Conservation (phyloP, 2,329 filamentous ascomycete species). For the Blastomyces silverae region DNA sequence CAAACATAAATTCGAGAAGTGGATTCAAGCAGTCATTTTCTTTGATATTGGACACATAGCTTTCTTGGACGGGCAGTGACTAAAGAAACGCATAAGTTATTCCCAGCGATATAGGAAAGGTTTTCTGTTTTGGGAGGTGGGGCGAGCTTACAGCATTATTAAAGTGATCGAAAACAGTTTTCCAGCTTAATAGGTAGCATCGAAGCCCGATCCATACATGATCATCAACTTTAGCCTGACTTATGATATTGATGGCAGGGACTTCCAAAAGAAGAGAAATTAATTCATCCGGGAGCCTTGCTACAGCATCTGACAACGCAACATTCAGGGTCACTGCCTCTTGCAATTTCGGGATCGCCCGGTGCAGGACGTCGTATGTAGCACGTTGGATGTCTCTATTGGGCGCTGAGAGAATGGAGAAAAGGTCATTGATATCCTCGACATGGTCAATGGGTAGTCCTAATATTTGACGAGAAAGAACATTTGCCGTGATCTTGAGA, state of each 20-base stretch:
- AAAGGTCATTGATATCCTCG: slow-evolving; percentile 61
- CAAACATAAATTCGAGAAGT: slow-evolving; percentile 72
- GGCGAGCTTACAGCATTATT: slow-evolving; percentile 50
- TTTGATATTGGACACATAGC: slow-evolving; percentile 75
- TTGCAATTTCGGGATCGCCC: slow-evolving; percentile 68
- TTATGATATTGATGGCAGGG: slow-evolving; percentile 62
- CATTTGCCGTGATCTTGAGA: slow-evolving; percentile 64
- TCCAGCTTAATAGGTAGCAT: slow-evolving; percentile 82
- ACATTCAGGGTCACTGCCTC: slow-evolving; percentile 75
- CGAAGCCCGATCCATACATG: slow-evolving; percentile 63
- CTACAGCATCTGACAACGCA: slow-evolving; percentile 49
- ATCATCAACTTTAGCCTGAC: slow-evolving; percentile 57
- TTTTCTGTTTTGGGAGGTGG: not conserved
- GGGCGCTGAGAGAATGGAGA: slow-evolving; percentile 66
- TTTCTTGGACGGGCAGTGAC: slow-evolving; percentile 73
- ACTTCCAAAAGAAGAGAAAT: slow-evolving; percentile 73
- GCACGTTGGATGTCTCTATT: slow-evolving; percentile 70
- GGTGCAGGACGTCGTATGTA: slow-evolving; percentile 72
- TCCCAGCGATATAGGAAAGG: not conserved
- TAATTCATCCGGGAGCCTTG: slow-evolving; percentile 73
- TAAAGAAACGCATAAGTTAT: slow-evolving; percentile 21
- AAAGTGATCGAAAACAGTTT: slow-evolving; percentile 82
- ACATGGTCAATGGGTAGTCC: slow-evolving; percentile 58
- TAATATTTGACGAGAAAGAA: slow-evolving; percentile 63
- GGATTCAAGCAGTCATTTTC: slow-evolving; percentile 60